Evolutionary conservation across 179 eudicot species (phyloP).

Genomic region (Monotropa hypopitys): DNA sequence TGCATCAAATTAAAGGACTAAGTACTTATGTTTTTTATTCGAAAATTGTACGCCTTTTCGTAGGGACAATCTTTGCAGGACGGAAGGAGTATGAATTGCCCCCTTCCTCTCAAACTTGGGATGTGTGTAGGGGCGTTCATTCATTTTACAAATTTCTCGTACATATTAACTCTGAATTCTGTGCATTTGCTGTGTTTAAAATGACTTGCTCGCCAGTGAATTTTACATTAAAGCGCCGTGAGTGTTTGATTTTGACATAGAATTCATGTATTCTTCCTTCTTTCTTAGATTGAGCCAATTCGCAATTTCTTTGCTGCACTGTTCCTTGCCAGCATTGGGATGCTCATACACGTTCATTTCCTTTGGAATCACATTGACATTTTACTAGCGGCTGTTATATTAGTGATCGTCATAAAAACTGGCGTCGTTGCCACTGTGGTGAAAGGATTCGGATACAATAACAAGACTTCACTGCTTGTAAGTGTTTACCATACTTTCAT

Average conservation of each 20-base stretch:
- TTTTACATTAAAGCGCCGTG: neutral
- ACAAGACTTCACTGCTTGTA: slow-evolving; percentile 73
- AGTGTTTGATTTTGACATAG: neutral
- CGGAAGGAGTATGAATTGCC: too few species aligned
- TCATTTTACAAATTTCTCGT: neutral
- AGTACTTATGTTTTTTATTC: too few species aligned
- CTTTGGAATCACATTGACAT: slow-evolving; percentile 94
- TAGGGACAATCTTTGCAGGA: too few species aligned
- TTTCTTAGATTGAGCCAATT: slow-evolving; percentile 74
- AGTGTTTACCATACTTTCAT: slow-evolving; percentile 13
- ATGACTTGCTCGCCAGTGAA: neutral
- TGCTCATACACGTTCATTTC: slow-evolving; percentile 89
- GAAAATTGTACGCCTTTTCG: too few species aligned
- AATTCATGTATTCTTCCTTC: neutral
- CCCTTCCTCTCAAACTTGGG: neutral
- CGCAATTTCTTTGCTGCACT: slow-evolving; percentile 93
- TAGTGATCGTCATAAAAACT: slow-evolving; percentile 66
- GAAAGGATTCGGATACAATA: slow-evolving; percentile 74
- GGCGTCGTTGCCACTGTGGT: slow-evolving; percentile 52
- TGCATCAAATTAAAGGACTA: too few species aligned
- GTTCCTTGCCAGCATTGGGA: slow-evolving; percentile 92
- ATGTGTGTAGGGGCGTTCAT: neutral
- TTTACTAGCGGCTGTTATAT: slow-evolving; percentile 68
- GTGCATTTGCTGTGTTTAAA: slow-evolving; percentile 1
- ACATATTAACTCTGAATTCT: neutral